phyloP scores from a whole-genome alignment of 805 yeast genomes.

The Candida railenensis region DNA sequence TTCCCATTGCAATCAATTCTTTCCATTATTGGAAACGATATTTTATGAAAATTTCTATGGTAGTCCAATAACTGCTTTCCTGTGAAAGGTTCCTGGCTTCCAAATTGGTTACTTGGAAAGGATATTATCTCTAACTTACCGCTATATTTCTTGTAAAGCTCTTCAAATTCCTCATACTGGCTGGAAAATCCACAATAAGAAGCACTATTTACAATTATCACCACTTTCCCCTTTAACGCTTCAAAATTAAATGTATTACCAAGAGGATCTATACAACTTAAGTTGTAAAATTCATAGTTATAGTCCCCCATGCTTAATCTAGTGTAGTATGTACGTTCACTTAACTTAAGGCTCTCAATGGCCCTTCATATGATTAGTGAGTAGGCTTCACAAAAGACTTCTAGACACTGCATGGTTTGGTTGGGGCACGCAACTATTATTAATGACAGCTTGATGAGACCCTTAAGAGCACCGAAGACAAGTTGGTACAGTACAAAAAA shows the following conservation, averaged over 20 bases:
- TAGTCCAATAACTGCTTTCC: constrained; percentile 64
- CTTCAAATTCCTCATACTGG: constrained; percentile 42
- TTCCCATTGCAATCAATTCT: constrained; percentile 90
- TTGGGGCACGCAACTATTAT: too few species aligned
- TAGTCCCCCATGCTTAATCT: neutral
- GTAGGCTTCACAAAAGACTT: too few species aligned
- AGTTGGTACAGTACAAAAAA: too few species aligned
- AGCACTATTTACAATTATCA: constrained; percentile 46
- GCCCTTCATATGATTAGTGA: too few species aligned
- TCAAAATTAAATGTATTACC: constrained; percentile 37
- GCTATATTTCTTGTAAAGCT: constrained; percentile 39
- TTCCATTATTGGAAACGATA: constrained; percentile 82
- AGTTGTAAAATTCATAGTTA: constrained; percentile 32
- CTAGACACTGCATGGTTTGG: too few species aligned
- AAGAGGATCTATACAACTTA: constrained; percentile 37
- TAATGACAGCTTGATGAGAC: too few species aligned
- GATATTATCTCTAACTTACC: constrained; percentile 38
- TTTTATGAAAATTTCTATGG: constrained; percentile 84
- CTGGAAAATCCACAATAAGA: constrained; percentile 45
- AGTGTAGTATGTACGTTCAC: too few species aligned
- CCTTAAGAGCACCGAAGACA: too few species aligned
- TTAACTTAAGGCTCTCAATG: too few species aligned
- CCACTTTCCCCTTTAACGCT: constrained; percentile 46
- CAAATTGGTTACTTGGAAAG: constrained; percentile 47
- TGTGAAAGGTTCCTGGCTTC: constrained; percentile 41